A percentile compares a stretch with the other conserved stretches of the same genome.
These are phyloP conservation scores for Geotrichum europaeum DNA, from an alignment of 1,139 yeast species.

Conservation along the genomic window DNA sequence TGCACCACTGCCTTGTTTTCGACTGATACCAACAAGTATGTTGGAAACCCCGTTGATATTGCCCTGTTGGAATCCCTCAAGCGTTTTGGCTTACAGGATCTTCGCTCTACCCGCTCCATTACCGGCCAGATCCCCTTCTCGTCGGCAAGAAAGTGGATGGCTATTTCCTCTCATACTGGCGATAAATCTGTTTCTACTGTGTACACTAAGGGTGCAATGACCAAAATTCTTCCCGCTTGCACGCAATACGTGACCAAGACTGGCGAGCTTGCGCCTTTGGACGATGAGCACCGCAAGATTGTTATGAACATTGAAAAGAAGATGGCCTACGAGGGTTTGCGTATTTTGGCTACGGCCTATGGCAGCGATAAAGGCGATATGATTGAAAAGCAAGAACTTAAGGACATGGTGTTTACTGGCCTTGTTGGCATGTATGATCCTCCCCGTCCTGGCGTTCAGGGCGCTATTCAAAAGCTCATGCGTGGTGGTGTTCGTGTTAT, in stretches of 20 bases:
- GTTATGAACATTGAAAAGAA: conserved; percentile 53
- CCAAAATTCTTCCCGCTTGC: conserved; percentile 61
- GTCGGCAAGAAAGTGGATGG: conserved; percentile 83
- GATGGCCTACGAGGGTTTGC: conserved; percentile 76
- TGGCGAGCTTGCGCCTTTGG: conserved; percentile 46
- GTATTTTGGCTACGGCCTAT: conserved; percentile 78
- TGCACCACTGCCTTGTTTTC: conserved; percentile 72
- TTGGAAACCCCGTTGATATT: conserved; percentile 93
- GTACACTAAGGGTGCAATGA: conserved; percentile 85
- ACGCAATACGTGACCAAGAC: conserved; percentile 51
- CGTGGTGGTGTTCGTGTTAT: conserved; percentile 93
- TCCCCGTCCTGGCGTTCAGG: conserved; percentile 77
- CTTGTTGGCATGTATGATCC: conserved; percentile 95
- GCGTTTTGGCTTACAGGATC: conserved; percentile 66
- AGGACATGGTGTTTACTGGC: conserved; percentile 70
- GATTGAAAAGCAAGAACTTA: conserved; percentile 35
- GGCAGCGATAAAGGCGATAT: conserved; percentile 38
- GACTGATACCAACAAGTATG: conserved; percentile 59
- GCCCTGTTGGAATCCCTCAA: conserved; percentile 74
- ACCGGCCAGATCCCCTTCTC: conserved; percentile 76
- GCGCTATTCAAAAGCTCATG: conserved; percentile 65
- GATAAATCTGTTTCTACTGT: conserved; percentile 52
- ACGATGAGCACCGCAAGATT: conserved; percentile 42
- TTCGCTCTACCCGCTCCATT: conserved; percentile 54
- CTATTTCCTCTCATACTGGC: conserved; percentile 61